Percentiles rank a stretch among this genome's conserved stretches.
Conservation (phyloP, 1,284 basidiomycete genomes). For the Heterobasidion occidentale region DNA sequence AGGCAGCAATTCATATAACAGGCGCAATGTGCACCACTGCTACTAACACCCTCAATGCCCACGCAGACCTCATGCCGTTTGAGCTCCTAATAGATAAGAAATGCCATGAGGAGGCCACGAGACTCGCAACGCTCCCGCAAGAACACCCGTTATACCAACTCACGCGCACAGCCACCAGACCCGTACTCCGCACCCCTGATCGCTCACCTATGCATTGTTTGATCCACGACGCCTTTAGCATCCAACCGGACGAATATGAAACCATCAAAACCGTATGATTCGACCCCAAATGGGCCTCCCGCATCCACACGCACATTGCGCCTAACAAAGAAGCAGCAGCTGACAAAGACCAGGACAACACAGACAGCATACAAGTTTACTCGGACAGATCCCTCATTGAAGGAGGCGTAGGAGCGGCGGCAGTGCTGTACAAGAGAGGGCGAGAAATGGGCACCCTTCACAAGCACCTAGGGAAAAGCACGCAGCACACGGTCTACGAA, state of each 20-base stretch:
- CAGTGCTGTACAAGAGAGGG: neutral
- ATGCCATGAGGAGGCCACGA: neutral
- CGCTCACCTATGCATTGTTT: neutral
- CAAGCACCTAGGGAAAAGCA: neutral
- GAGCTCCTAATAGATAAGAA: neutral
- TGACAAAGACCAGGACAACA: neutral
- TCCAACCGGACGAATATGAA: neutral
- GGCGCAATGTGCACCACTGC: neutral
- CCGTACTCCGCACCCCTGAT: neutral
- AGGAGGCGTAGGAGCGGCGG: neutral
- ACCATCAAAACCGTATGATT: neutral
- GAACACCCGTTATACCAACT: neutral
- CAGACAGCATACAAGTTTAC: neutral
- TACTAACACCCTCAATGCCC: neutral
- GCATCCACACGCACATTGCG: neutral
- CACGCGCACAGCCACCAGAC: neutral
- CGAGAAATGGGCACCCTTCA: neutral
- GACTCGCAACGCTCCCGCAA: neutral
- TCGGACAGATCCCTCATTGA: neutral
- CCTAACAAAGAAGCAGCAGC: neutral
- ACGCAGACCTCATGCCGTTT: neutral
- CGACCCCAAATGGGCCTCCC: neutral
- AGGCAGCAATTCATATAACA: neutral
- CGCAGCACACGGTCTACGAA: constrained; percentile 1
- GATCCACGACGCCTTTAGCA: neutral